These are phyloP conservation scores for Schrenkiella parvula DNA, from an alignment of 345 rosid species.

Conservation along the genomic window DNA sequence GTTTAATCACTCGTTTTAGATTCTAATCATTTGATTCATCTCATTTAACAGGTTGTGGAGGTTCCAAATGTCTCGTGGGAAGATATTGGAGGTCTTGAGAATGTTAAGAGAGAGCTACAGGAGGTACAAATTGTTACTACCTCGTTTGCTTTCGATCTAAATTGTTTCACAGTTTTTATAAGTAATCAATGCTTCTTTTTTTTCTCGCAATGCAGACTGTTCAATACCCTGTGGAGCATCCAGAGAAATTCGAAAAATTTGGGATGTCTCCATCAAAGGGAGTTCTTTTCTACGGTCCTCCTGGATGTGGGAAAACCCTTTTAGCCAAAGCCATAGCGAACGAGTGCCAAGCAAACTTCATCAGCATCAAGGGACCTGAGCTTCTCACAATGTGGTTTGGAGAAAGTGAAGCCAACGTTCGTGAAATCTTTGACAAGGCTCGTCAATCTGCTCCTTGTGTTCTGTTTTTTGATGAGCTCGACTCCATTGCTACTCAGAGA, in stretches of 20 bases:
- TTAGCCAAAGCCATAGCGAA: constrained; percentile 96
- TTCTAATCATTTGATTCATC: background rate
- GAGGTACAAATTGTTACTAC: constrained; percentile 48
- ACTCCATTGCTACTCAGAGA: constrained; percentile 98
- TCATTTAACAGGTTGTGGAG: constrained; percentile 72
- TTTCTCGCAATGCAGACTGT: constrained; percentile 58
- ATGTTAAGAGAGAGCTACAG: constrained; percentile 91
- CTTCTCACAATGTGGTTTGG: constrained; percentile 99
- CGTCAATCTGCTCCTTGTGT: constrained; percentile 95
- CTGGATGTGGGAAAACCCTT: constrained; percentile 98
- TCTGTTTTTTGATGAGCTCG: constrained; percentile 90
- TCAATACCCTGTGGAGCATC: constrained; percentile 98
- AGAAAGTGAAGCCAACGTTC: constrained; percentile 93
- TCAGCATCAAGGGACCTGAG: constrained; percentile 93
- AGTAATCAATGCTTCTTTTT: background rate
- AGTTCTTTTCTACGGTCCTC: constrained; percentile 95
- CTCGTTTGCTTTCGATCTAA: background rate
- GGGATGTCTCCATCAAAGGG: constrained; percentile 99
- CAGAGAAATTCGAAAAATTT: constrained; percentile 93
- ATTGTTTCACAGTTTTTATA: background rate
- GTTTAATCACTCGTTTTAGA: background rate
- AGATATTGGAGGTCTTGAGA: constrained; percentile 94
- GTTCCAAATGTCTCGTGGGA: constrained; percentile 91
- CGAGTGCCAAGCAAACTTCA: constrained; percentile 96
- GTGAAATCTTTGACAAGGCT: constrained; percentile 96